Percentiles rank a stretch among this genome's conserved stretches.
Conservation (phyloP, 148 eudicot species). For the Vaccinium macrocarpon region DNA sequence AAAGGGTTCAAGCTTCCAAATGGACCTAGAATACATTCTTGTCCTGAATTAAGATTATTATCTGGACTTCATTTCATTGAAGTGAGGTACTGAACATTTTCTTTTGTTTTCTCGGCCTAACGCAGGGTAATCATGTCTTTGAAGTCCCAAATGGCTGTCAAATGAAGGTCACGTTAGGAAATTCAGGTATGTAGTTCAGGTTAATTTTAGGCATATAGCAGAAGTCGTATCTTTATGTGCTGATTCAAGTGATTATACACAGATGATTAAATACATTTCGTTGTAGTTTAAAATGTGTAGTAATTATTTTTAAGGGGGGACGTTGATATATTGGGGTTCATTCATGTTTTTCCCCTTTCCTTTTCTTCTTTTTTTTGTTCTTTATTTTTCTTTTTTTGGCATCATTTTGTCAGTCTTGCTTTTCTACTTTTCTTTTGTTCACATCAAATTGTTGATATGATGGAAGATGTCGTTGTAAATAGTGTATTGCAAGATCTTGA, state of each 20-base stretch:
- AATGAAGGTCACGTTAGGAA: constrained; percentile 59
- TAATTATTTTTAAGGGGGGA: not conserved
- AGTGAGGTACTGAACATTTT: constrained; percentile 2
- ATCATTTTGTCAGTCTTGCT: too few relatives aligned
- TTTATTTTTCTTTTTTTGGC: not conserved
- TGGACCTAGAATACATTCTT: constrained; percentile 1
- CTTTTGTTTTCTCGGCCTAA: not conserved
- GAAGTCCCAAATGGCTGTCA: constrained; percentile 90
- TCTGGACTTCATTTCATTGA: not conserved
- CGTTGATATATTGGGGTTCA: not conserved
- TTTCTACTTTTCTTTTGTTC: not conserved
- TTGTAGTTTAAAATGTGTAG: not conserved
- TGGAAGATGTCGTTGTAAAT: not conserved
- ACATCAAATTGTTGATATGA: not conserved
- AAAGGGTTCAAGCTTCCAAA: constrained; percentile 4
- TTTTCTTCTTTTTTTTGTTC: not conserved
- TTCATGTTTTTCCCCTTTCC: not conserved
- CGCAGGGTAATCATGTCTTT: constrained; percentile 91
- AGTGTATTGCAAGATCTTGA: not conserved
- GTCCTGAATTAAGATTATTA: not conserved
- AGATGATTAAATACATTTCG: not conserved
- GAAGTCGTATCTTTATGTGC: not conserved
- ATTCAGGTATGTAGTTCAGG: constrained; percentile 47
- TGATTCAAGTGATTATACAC: constrained; percentile 3
- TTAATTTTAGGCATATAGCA: not conserved